A percentile compares a stretch with the other conserved stretches of the same genome.
Evolutionary conservation across 495 filamentous ascomycete species (phyloP).

Genomic region (Sphaerosporella brunnea): DNA sequence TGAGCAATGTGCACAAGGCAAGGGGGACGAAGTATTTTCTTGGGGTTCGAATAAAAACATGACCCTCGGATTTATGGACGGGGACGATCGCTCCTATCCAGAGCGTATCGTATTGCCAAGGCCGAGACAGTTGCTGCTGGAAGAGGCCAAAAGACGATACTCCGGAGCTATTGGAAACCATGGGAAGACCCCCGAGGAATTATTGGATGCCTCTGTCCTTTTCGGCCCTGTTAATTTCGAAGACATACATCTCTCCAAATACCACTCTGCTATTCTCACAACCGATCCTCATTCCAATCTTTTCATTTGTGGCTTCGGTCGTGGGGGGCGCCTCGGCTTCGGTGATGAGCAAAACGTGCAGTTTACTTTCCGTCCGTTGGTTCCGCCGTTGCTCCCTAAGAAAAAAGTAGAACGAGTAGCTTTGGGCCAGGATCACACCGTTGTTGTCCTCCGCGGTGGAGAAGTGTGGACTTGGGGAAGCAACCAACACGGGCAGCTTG

Average conservation of each 20-base stretch:
- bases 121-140: constrained; percentile 53
- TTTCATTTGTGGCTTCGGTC: constrained; percentile 81
- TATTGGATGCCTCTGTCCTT: constrained; percentile 16
- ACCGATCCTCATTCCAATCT: constrained; percentile 82
- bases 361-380: constrained; percentile 43
- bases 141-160: constrained; percentile 19
- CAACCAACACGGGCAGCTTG: constrained; percentile 73
- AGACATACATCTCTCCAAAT: constrained; percentile 51
- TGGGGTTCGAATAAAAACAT: constrained; percentile 94
- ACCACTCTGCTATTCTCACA: constrained; percentile 80
- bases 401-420: constrained; percentile 52
- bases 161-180: constrained; percentile 4
- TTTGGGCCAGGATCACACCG: constrained; percentile 76
- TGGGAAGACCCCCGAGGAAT: constrained; percentile 6
- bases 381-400: constrained; percentile 18
- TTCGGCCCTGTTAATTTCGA: constrained; percentile 18
- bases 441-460: constrained; percentile 64
- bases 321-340: constrained; percentile 74
- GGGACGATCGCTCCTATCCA: constrained; percentile 84
- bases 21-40: constrained; percentile 73
- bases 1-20: constrained; percentile 2
- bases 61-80: constrained; percentile 75
- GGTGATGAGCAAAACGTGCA: constrained; percentile 68
- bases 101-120: constrained; percentile 62
- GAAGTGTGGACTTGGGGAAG: constrained; percentile 86